These are phyloP conservation scores for Spatholobus suberectus DNA, from an alignment of 306 rosid genomes.

Conservation along the genomic window DNA sequence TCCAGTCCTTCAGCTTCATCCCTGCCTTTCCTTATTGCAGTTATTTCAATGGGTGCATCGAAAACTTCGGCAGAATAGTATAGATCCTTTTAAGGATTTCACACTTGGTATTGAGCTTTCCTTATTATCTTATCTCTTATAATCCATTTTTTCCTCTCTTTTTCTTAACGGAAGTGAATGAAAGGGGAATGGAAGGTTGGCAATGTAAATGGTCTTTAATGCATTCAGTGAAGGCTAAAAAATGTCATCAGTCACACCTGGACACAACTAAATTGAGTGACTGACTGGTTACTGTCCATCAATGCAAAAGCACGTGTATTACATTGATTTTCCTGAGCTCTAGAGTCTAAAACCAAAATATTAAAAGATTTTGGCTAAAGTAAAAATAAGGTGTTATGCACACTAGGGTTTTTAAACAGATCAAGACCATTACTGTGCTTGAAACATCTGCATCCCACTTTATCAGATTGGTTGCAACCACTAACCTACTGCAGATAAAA, in stretches of 20 bases:
- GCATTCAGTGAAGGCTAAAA: slow-evolving; percentile 25
- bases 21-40: slow-evolving; percentile 65
- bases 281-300: not conserved
- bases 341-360: slow-evolving; percentile 11
- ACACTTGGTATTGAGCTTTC: slow-evolving; percentile 64
- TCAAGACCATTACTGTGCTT: slow-evolving; percentile 20
- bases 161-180: not conserved
- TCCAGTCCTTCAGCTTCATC: slow-evolving; percentile 45
- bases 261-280: slow-evolving; percentile 21
- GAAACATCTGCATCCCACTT: slow-evolving; percentile 16
- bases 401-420: slow-evolving; percentile 18
- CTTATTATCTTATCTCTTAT: slow-evolving; percentile 36
- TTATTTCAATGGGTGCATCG: slow-evolving; percentile 85
- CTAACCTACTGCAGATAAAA: slow-evolving; percentile 10
- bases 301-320: slow-evolving; percentile 16
- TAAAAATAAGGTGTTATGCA: slow-evolving; percentile 17
- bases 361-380: not conserved
- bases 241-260: slow-evolving; percentile 7
- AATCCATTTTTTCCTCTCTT: slow-evolving; percentile 21
- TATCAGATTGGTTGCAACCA: slow-evolving; percentile 7
- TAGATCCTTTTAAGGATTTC: slow-evolving; percentile 70
- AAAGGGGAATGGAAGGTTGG: slow-evolving; percentile 6
- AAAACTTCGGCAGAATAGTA: slow-evolving; percentile 70
- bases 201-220: slow-evolving; percentile 23
- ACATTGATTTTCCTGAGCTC: not conserved